phyloP scores from a whole-genome alignment of 83 land plant species.

The Thuja plicata region DNA sequence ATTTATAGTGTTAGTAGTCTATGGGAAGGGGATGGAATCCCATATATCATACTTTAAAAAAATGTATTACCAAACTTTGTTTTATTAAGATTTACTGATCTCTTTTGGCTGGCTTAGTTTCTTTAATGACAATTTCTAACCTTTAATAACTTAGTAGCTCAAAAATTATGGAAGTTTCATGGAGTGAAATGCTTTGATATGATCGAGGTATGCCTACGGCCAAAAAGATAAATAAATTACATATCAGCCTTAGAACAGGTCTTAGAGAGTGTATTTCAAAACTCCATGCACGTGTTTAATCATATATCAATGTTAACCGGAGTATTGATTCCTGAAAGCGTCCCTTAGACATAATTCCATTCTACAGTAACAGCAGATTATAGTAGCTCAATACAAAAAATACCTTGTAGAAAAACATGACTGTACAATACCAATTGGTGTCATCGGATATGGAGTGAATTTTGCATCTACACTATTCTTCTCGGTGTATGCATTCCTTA shows the following conservation, averaged over 20 bases:
- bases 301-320: background rate
- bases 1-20: too few species aligned
- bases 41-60: too few species aligned
- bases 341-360: background rate
- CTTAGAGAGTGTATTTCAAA: background rate
- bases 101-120: too few species aligned
- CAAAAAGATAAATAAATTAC: background rate
- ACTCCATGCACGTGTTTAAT: background rate
- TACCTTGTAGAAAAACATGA: constrained; percentile 97
- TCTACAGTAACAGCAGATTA: background rate
- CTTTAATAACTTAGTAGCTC: too few species aligned
- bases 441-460: constrained; percentile 71
- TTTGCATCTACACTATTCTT: constrained; percentile 31
- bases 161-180: background rate
- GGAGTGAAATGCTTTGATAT: background rate
- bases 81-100: too few species aligned
- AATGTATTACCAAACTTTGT: too few species aligned
- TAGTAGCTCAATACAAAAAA: background rate
- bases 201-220: background rate
- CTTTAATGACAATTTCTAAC: too few species aligned
- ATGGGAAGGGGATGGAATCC: too few species aligned
- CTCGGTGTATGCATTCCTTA: constrained; percentile 25
- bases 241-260: background rate
- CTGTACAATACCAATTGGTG: constrained; percentile 76
- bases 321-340: background rate